Evolutionary conservation across 1,139 yeast genomes (phyloP).

Genomic region (Taphrina sp.): DNA sequence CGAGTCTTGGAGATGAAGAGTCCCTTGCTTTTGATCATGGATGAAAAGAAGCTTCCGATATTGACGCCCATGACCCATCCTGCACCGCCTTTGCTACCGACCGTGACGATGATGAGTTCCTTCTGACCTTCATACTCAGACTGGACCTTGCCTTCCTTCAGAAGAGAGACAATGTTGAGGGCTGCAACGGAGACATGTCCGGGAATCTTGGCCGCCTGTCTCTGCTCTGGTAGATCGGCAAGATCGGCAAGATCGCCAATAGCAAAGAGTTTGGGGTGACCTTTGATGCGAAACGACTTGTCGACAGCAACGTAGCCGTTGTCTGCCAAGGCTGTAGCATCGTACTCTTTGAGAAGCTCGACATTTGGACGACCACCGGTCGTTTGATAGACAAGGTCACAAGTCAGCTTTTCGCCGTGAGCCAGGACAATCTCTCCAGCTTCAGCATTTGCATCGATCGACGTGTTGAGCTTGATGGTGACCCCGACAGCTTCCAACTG

Average conservation of each 20-base stretch:
- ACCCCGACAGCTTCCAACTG: conserved; percentile 24
- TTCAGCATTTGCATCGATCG: conserved; percentile 3
- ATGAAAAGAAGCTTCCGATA: conserved; percentile 21
- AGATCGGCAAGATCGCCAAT: conserved; percentile 23
- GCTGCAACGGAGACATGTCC: conserved; percentile 22
- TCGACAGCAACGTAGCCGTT: conserved; percentile 16
- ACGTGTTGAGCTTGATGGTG: background rate
- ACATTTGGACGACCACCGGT: conserved; percentile 25
- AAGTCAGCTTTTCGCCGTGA: background rate
- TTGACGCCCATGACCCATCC: conserved; percentile 28
- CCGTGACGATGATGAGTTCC: conserved; percentile 26
- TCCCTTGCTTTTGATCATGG: conserved; percentile 25
- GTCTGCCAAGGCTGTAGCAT: conserved; percentile 5
- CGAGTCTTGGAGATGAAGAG: conserved; percentile 17
- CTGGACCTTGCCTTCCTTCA: background rate
- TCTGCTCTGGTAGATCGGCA: conserved; percentile 16
- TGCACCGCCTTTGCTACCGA: conserved; percentile 29
- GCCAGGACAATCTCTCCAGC: conserved; percentile 11
- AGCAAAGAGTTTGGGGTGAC: conserved; percentile 12
- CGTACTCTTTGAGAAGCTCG: conserved; percentile 4
- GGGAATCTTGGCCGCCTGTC: conserved; percentile 23
- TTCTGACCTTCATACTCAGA: conserved; percentile 14
- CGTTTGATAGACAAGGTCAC: conserved; percentile 13
- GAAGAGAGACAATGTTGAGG: conserved; percentile 8
- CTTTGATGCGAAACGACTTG: conserved; percentile 17